Evolutionary conservation across 225 moss, liverwort and hornwort species (phyloP).

Genomic region (Lunularia cruciata): DNA sequence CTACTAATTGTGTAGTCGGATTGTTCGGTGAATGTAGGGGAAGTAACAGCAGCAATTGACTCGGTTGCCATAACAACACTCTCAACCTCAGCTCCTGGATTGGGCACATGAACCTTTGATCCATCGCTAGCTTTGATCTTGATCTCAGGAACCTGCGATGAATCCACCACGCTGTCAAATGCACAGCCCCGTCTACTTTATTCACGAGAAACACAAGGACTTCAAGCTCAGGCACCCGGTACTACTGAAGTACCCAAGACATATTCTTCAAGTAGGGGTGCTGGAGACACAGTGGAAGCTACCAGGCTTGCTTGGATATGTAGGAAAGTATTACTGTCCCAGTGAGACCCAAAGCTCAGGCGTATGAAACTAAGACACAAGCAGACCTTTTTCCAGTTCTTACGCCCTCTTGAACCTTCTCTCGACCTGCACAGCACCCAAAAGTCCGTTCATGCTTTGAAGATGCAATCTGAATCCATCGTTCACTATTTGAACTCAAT

Average conservation of each 20-base stretch:
- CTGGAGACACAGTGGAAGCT: too few relatives aligned
- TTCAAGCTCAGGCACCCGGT: neutral
- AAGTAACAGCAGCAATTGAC: slow-evolving; percentile 13
- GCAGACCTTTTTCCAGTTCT: slow-evolving; percentile 45
- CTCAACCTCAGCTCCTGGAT: slow-evolving; percentile 12
- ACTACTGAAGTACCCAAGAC: too few relatives aligned
- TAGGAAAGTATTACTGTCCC: neutral
- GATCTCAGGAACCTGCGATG: slow-evolving; percentile 32
- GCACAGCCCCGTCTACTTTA: neutral
- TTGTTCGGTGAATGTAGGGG: slow-evolving; percentile 33
- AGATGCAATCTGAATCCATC: too few relatives aligned
- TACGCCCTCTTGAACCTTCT: slow-evolving; percentile 27
- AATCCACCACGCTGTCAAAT: neutral
- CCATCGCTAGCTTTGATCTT: slow-evolving; percentile 40
- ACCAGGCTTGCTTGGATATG: too few relatives aligned
- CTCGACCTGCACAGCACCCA: slow-evolving; percentile 18
- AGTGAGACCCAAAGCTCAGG: neutral
- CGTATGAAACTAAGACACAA: neutral
- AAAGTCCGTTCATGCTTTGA: too few relatives aligned
- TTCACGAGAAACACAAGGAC: neutral
- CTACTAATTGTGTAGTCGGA: slow-evolving; percentile 47
- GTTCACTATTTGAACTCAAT: too few relatives aligned
- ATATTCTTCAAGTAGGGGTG: too few relatives aligned
- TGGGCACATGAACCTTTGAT: slow-evolving; percentile 28
- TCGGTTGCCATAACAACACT: slow-evolving; percentile 12